Evolutionary conservation across 1,284 basidiomycete genomes (phyloP).

Genomic region (Ceratobasidium sp.): DNA sequence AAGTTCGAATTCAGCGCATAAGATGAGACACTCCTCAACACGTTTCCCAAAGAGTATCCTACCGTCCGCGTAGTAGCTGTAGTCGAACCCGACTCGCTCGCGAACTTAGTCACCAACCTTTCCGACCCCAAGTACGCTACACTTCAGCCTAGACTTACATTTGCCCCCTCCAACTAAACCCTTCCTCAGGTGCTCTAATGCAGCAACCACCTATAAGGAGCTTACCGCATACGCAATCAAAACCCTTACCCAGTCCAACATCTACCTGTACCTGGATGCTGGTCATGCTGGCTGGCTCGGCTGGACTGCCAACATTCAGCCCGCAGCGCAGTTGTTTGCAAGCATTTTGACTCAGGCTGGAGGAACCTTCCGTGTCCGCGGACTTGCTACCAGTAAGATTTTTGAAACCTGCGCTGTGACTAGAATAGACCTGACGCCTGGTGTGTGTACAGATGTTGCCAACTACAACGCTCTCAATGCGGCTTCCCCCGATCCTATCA

Average conservation of each 20-base stretch:
- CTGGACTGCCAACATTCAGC: slow-evolving; percentile 69
- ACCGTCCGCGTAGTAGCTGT: slow-evolving; percentile 70
- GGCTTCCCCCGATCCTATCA: slow-evolving; percentile 67
- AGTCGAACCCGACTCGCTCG: slow-evolving; percentile 72
- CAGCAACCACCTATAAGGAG: slow-evolving; percentile 64
- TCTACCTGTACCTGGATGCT: slow-evolving; percentile 56
- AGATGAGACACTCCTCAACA: neutral
- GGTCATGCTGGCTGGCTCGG: slow-evolving; percentile 75
- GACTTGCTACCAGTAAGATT: slow-evolving; percentile 63
- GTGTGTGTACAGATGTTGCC: slow-evolving; percentile 67
- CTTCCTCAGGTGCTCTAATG: slow-evolving; percentile 56
- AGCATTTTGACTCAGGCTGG: slow-evolving; percentile 63
- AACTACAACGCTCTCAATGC: slow-evolving; percentile 70
- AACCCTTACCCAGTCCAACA: slow-evolving; percentile 62
- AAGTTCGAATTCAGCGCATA: slow-evolving; percentile 46
- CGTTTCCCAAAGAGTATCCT: slow-evolving; percentile 60
- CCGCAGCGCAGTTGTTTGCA: slow-evolving; percentile 66
- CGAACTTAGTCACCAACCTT: slow-evolving; percentile 70
- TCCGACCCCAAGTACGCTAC: slow-evolving; percentile 61
- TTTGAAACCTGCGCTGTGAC: too few species aligned
- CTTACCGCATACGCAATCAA: slow-evolving; percentile 67
- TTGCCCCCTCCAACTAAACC: neutral
- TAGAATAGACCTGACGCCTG: too few species aligned
- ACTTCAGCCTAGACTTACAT: neutral
- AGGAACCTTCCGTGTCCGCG: slow-evolving; percentile 64